Conservation (phyloP, 805 yeast genomes). For the Cyberlindnera euphorbiiphila region DNA sequence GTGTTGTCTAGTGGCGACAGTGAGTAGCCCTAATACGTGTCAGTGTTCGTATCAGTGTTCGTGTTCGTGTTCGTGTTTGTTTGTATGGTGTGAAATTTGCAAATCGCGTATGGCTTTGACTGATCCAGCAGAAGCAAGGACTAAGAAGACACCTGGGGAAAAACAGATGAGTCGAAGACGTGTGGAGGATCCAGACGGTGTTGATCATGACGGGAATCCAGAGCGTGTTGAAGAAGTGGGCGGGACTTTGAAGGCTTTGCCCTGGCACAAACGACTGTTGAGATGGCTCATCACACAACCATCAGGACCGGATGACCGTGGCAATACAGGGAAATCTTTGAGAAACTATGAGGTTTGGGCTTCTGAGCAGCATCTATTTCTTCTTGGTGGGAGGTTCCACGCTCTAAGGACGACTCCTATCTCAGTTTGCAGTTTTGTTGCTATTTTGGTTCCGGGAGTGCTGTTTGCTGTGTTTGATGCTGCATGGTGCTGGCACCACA, state of each 20-base stretch:
- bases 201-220: too few relatives aligned
- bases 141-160: too few relatives aligned
- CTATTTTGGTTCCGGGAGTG: slow-evolving; percentile 43
- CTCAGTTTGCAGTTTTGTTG: slow-evolving; percentile 33
- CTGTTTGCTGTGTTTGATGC: slow-evolving; percentile 43
- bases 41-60: too few relatives aligned
- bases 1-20: too few relatives aligned
- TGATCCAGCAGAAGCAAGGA: too few relatives aligned
- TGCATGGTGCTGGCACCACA: slow-evolving; percentile 51
- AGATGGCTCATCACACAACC: slow-evolving; percentile 27
- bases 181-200: too few relatives aligned
- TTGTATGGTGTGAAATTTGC: too few relatives aligned
- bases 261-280: slow-evolving; percentile 14
- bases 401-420: slow-evolving; percentile 39
- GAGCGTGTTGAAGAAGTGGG: not conserved
- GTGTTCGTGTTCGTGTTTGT: too few relatives aligned
- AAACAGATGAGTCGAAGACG: too few relatives aligned
- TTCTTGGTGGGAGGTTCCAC: slow-evolving; percentile 64
- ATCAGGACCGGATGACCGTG: not conserved
- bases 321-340: not conserved
- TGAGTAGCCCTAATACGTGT: too few relatives aligned
- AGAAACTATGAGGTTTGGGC: slow-evolving; percentile 43
- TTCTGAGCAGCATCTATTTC: slow-evolving; percentile 42
- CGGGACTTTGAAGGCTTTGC: not conserved
- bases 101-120: too few relatives aligned